Conservation (phyloP, 352 stramenopile species). For the Phytophthora chlamydospora region DNA sequence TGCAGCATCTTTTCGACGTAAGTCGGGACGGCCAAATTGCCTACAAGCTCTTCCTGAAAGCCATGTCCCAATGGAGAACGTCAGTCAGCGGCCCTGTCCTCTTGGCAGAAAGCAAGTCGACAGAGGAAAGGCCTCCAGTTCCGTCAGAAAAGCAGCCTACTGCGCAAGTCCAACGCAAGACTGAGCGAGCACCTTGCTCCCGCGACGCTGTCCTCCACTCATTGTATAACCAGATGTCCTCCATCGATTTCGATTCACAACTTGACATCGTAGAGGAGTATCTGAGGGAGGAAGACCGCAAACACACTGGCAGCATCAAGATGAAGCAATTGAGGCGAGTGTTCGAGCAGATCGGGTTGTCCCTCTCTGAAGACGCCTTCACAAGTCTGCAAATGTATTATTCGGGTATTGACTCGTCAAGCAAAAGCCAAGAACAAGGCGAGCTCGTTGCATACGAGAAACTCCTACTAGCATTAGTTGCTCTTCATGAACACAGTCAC, state of each 20-base stretch:
- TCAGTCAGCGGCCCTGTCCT: constrained; percentile 4
- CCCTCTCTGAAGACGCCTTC: constrained; percentile 48
- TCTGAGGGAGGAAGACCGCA: constrained; percentile 40
- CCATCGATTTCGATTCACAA: constrained; percentile 71
- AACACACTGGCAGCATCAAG: constrained; percentile 38
- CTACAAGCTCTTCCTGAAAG: constrained; percentile 79
- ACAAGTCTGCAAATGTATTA: constrained; percentile 47
- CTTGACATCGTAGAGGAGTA: constrained; percentile 72
- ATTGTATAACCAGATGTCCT: constrained; percentile 72
- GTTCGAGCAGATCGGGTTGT: constrained; percentile 62
- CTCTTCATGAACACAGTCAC: constrained; percentile 27
- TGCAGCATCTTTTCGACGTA: constrained; percentile 79
- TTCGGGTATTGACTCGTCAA: background rate
- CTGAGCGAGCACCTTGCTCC: constrained; percentile 13
- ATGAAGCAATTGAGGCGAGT: constrained; percentile 45
- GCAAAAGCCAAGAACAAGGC: constrained; percentile 2
- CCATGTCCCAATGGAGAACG: constrained; percentile 61
- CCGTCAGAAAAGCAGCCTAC: constrained; percentile 8
- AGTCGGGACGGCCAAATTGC: constrained; percentile 60
- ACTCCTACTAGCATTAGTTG: constrained; percentile 39
- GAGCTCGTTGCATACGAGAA: constrained; percentile 39
- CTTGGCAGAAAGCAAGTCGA: background rate
- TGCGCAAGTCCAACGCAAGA: constrained; percentile 1
- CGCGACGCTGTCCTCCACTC: constrained; percentile 47
- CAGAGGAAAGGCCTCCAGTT: constrained; percentile 4